Percentiles rank a stretch among this genome's conserved stretches.
These are phyloP conservation scores for Phyllosticta capitalensis DNA, from an alignment of 2,329 filamentous ascomycete species.

Conservation along the genomic window DNA sequence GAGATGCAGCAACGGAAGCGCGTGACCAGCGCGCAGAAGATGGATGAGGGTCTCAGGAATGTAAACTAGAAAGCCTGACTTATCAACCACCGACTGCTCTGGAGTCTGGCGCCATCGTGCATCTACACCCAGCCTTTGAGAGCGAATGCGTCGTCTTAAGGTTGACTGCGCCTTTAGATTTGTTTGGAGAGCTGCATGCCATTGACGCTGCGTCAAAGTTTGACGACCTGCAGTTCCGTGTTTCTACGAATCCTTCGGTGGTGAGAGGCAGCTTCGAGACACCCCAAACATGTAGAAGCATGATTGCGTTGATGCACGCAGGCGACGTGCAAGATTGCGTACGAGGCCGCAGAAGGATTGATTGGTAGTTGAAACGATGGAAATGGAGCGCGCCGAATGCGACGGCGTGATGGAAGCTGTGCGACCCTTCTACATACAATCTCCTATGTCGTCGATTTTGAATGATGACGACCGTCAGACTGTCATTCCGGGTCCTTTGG, in stretches of 20 bases:
- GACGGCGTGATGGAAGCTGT: neutral
- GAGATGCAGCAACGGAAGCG: too few relatives aligned
- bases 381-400: neutral
- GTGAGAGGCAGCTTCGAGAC: neutral
- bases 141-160: too few relatives aligned
- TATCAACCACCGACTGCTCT: too few relatives aligned
- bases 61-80: too few relatives aligned
- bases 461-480: neutral
- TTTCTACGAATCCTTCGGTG: neutral
- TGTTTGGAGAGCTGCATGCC: neutral
- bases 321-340: neutral
- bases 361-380: neutral
- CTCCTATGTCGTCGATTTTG: neutral
- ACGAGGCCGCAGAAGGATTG: neutral
- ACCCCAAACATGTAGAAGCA: neutral
- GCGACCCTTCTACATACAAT: neutral
- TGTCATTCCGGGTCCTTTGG: neutral
- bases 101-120: too few relatives aligned
- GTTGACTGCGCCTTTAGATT: too few relatives aligned
- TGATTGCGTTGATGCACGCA: neutral
- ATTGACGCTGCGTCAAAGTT: neutral
- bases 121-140: too few relatives aligned
- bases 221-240: neutral
- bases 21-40: too few relatives aligned
- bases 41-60: too few relatives aligned